Evolutionary conservation across 352 stramenopile genomes (phyloP).

Genomic region (Phytophthora pistaciae): DNA sequence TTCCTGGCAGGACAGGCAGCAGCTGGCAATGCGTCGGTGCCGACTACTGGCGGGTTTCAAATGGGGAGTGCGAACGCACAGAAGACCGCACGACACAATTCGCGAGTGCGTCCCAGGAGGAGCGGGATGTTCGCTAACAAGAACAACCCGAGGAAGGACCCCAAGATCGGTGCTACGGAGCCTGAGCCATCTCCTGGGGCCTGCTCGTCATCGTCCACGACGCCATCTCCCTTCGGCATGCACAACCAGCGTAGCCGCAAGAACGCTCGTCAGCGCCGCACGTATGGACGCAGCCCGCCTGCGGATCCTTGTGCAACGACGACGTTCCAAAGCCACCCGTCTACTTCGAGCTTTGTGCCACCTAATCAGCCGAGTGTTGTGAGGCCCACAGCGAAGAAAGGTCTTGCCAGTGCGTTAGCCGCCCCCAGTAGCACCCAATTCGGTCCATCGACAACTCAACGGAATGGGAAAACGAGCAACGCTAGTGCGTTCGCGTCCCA

Average conservation of each 20-base stretch:
- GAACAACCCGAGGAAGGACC: conserved; percentile 28
- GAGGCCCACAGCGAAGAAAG: conserved; percentile 21
- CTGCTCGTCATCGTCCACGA: conserved; percentile 11
- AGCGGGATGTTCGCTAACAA: conserved; percentile 47
- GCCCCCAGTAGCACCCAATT: background rate
- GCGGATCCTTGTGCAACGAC: conserved; percentile 61
- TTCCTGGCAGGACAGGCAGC: conserved; percentile 5
- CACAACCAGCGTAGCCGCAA: conserved; percentile 33
- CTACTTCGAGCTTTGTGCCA: conserved; percentile 21
- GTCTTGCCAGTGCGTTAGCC: conserved; percentile 4
- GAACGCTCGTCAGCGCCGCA: conserved; percentile 36
- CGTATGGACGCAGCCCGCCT: conserved; percentile 36
- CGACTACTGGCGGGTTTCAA: conserved; percentile 26
- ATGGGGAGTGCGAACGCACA: conserved; percentile 32
- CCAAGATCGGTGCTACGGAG: conserved; percentile 17
- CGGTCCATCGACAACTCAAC: background rate
- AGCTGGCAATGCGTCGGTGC: conserved; percentile 8
- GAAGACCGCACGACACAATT: conserved; percentile 28
- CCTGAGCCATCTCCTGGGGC: conserved; percentile 28
- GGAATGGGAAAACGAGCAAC: conserved; percentile 2
- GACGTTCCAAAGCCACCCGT: conserved; percentile 37
- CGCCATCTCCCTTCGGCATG: conserved; percentile 43
- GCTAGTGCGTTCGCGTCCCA: conserved; percentile 1
- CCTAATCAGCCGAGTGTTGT: conserved; percentile 3
- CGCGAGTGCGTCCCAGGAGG: conserved; percentile 27